Percentiles rank a stretch among this genome's conserved stretches.
phyloP scores from a whole-genome alignment of 495 filamentous ascomycete genomes.

The Podospora appendiculata region DNA sequence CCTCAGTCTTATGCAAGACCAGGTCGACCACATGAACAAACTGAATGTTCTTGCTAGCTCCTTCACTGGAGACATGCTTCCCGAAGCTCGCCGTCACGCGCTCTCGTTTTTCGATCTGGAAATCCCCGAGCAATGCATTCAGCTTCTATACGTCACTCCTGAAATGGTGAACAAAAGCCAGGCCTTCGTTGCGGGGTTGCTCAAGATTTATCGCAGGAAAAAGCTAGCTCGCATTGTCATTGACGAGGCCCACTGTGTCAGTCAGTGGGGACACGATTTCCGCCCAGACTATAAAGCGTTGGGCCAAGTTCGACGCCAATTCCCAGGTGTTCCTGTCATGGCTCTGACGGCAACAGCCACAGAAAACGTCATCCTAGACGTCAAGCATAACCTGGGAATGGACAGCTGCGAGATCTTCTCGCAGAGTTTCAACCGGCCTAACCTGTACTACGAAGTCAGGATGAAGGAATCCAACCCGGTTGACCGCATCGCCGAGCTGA shows the following conservation, averaged over 20 bases:
- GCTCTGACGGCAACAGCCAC: constrained; percentile 94
- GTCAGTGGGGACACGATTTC: constrained; percentile 99
- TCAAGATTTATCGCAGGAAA: constrained; percentile 51
- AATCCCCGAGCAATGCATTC: constrained; percentile 59
- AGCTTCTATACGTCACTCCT: constrained; percentile 89
- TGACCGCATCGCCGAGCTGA: constrained; percentile 62
- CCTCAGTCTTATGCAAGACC: constrained; percentile 93
- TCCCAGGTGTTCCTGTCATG: constrained; percentile 79
- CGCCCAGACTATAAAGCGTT: constrained; percentile 91
- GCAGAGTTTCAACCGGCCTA: constrained; percentile 92
- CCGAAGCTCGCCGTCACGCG: constrained; percentile 50
- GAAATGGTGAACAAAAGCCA: constrained; percentile 88
- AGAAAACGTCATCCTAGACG: constrained; percentile 80
- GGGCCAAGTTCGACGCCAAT: constrained; percentile 57
- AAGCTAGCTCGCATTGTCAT: constrained; percentile 88
- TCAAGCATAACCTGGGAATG: constrained; percentile 82
- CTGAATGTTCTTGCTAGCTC: constrained; percentile 69
- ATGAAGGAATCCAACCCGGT: constrained; percentile 46
- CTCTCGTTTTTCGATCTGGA: constrained; percentile 49
- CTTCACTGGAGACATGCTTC: constrained; percentile 65
- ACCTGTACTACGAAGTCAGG: constrained; percentile 78
- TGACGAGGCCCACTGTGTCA: constrained; percentile 97
- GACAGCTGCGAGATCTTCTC: constrained; percentile 64
- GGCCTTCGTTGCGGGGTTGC: constrained; percentile 51
- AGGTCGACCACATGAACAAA: constrained; percentile 71